Evolutionary conservation across 331 rosid genomes (phyloP), one percentile per base, ranked within the genome.

Genomic region (Acacia pycnantha): DNA sequence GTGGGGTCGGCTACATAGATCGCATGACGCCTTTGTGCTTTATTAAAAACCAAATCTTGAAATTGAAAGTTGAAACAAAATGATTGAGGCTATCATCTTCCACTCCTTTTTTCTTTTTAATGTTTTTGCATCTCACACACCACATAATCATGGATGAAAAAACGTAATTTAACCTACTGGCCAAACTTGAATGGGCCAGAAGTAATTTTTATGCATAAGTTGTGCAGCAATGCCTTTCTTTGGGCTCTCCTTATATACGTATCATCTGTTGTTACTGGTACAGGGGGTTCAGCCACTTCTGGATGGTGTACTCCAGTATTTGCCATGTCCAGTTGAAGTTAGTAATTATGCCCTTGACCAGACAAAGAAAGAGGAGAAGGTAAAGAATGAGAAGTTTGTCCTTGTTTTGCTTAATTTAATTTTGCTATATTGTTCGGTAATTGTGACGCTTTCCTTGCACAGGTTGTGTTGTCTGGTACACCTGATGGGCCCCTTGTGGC

Each of bases 231-330:
- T 78, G 46, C 27, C 29, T 44, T 77, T 70, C 84, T 41, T 73
- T 37, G 41, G 77, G n/a, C 22, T 51, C 58, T 85, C 29, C 29
- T 56, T 56, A 56, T 22, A n/a, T 67, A 56, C 6, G 0, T 64
- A 77, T 88, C 18, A 40, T 83, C 69, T 74, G 61, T 65, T 70
- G 59, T 81, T 88, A 66, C 76, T 85, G 89, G 67, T 85, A 22
- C 91, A 96, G 99, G 98, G 99, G 70, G 97, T 96, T 41, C 99
- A 96, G 80, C 97, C 99, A 64, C 99, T 96, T 89, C 87, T 96
- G 88, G 88, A 96, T 83, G 98, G 95, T 47, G 97, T 96, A 31
- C 87, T 94, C 79, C 86, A 73, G 82, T 96, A 96, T 90, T 86
- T 96, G 92, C 98, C 99, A 61, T 93, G 97, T 88, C 99, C 99